Base-by-base conservation (phyloP, 1,284 basidiomycete genomes). In the Austroboletus sp. region DNA sequence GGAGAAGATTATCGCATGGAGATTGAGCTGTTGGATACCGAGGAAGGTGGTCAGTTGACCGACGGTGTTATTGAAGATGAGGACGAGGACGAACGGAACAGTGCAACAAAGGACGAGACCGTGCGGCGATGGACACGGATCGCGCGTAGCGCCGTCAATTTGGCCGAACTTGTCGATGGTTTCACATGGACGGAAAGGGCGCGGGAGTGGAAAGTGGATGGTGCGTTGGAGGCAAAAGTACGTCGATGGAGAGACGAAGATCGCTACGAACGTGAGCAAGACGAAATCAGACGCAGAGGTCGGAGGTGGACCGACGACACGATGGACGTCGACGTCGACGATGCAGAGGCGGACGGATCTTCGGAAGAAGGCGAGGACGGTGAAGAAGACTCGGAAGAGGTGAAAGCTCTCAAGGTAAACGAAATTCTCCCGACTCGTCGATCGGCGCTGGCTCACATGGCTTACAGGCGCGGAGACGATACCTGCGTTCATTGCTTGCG, bases 1-100 rank as follows among this genome's bases (percentile, higher is more conserved):
- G 75, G 75, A 11, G 82, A 78, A 53, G 84, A 76, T 56, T 76
- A 71, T 51, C 72, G 77, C 53, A 72, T 75, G 42, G 93, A 95
- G 69, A 74, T 89, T 53, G 90, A 92, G 58, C 83, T 92, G 1
- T 72, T 95, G 32, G 75, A 85, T 42, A 70, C 77, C 42, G 68
- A 70, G 25, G 80, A 87, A 55, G 76, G 75, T 27, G 60, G 58
- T 3, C 74, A 78, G 51, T 59, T 76, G 31, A 78, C 75, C 4
- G 88, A 93, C 59, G 90, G 89, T 4, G 75, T 82, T 46, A 89
- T 90, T 44, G 89, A 91, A 56, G 80, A 82, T 53, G 86, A 82
- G 42, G 77, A 78, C 26, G 77, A 73, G 2, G 75, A 82, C 25
- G 70, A 78, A 35, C 70, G 56, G 10, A 54, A 37, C 2, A 46